Conservation (phyloP, 2,329 filamentous ascomycete species). For the Pseudogymnoascus sp. region DNA sequence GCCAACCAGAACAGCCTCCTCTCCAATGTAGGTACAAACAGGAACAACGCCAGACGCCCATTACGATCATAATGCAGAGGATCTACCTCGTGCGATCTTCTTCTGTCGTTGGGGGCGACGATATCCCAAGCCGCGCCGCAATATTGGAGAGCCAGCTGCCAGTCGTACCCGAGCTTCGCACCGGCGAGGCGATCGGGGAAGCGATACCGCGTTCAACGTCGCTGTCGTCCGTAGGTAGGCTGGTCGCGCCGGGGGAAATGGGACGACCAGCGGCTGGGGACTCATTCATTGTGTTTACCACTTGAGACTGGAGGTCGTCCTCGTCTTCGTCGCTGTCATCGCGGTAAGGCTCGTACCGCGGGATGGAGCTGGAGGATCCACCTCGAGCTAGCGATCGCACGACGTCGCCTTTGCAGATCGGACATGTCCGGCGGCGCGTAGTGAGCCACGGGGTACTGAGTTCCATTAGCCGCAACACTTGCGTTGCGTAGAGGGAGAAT, state of each 20-base stretch:
- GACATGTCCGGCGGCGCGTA: conserved; percentile 90
- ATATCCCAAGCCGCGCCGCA: neutral
- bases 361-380: conserved; percentile 21
- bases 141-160: neutral
- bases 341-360: conserved; percentile 29
- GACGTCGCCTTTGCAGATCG: conserved; percentile 97
- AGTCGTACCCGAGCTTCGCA: neutral
- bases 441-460: conserved; percentile 90
- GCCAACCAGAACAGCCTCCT: neutral
- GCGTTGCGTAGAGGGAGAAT: conserved; percentile 9
- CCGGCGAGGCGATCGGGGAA: neutral
- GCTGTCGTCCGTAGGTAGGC: conserved; percentile 25
- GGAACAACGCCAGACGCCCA: neutral
- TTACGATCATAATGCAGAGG: neutral
- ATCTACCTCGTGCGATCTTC: conserved; percentile 4
- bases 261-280: neutral
- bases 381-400: conserved; percentile 58
- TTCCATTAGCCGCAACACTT: conserved; percentile 8
- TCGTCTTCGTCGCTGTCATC: conserved; percentile 34
- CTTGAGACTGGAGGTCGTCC: conserved; percentile 18
- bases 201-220: conserved; percentile 34
- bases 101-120: neutral
- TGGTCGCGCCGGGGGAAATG: neutral
- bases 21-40: neutral
- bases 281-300: neutral